These are phyloP conservation scores for Gynochthodes officinalis DNA, from an alignment of 257 asterid genomes.

Conservation along the genomic window DNA sequence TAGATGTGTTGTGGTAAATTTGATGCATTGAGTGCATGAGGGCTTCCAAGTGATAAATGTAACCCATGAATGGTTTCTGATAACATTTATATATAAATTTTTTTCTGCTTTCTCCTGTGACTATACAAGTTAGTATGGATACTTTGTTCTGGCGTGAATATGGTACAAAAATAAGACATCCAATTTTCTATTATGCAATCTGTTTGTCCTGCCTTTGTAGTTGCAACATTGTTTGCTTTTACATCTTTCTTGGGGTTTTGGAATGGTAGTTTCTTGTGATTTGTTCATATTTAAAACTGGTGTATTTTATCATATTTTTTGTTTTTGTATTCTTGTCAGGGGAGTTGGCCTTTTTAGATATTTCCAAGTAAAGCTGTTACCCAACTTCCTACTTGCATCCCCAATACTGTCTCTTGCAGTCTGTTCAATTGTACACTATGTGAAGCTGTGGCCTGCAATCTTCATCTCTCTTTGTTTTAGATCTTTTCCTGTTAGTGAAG, in stretches of 20 bases:
- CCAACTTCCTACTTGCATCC: constrained; percentile 86
- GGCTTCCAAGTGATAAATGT: not conserved
- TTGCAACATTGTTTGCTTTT: not conserved
- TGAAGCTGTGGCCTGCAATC: constrained; percentile 65
- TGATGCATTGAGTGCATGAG: not conserved
- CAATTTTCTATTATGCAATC: not conserved
- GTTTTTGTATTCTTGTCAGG: constrained; percentile 63
- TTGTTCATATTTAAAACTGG: not conserved
- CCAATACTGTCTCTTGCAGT: constrained; percentile 77
- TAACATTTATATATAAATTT: not conserved
- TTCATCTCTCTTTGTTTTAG: constrained; percentile 72
- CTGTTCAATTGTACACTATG: constrained; percentile 60
- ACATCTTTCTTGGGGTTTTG: not conserved
- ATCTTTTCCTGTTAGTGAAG: constrained; percentile 32
- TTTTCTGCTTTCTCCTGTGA: not conserved
- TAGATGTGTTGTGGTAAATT: not conserved
- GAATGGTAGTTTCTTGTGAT: not conserved
- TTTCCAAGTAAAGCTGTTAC: constrained; percentile 81
- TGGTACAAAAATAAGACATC: not conserved
- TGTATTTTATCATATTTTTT: constrained; percentile 2
- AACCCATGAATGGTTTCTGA: not conserved
- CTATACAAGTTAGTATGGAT: not conserved
- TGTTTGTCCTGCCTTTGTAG: not conserved
- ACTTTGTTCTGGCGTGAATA: not conserved
- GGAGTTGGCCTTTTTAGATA: constrained; percentile 90